These are phyloP conservation scores for Vachellia collinsii DNA, from an alignment of 306 rosid species.

Conservation along the genomic window DNA sequence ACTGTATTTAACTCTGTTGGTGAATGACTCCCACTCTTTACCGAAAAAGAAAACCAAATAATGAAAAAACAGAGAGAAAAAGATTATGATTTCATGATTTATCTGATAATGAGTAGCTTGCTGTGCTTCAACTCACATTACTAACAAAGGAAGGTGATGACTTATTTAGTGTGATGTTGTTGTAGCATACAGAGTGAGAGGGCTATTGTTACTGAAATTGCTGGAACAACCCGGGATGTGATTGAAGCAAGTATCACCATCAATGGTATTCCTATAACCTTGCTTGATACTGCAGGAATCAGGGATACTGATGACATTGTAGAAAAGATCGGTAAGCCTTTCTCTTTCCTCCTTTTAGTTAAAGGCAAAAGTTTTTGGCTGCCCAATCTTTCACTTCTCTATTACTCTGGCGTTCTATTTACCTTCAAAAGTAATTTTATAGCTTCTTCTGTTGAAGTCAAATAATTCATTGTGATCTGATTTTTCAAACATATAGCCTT, in stretches of 20 bases:
- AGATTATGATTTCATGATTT: background rate
- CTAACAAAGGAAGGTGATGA: slow-evolving; percentile 12
- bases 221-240: slow-evolving; percentile 98
- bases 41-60: background rate
- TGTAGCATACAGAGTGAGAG: slow-evolving; percentile 99
- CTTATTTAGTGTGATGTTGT: slow-evolving; percentile 57
- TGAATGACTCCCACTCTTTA: background rate
- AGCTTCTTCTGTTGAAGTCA: slow-evolving; percentile 14
- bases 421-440: slow-evolving; percentile 29
- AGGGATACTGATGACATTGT: slow-evolving; percentile 93
- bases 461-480: background rate
- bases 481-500: slow-evolving; percentile 7
- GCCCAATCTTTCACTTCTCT: background rate
- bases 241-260: slow-evolving; percentile 84
- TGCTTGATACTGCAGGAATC: slow-evolving; percentile 98
- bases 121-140: background rate
- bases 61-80: background rate
- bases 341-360: slow-evolving; percentile 27
- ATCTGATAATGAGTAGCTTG: background rate
- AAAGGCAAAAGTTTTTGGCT: background rate
- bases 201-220: slow-evolving; percentile 96
- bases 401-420: slow-evolving; percentile 2
- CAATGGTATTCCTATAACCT: slow-evolving; percentile 85
- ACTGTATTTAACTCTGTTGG: slow-evolving; percentile 20
- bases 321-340: slow-evolving; percentile 83